These are phyloP conservation scores for Apiotrichum gracile DNA, from an alignment of 1,284 basidiomycete species.

Conservation along the genomic window DNA sequence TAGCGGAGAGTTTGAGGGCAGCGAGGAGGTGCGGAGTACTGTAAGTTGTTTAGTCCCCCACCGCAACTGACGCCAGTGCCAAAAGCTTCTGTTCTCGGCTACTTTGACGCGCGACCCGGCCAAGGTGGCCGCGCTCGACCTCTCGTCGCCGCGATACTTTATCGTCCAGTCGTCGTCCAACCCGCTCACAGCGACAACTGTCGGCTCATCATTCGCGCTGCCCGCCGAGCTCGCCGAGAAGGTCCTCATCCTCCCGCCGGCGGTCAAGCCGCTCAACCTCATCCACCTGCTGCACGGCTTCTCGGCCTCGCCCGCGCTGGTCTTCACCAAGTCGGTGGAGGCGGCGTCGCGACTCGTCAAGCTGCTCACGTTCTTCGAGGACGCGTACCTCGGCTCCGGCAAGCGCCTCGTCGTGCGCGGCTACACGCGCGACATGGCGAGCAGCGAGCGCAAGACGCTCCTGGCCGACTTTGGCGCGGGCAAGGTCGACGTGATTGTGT, in stretches of 20 bases:
- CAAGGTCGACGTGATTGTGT: constrained; percentile 85
- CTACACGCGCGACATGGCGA: too few species aligned
- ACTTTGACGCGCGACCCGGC: constrained; percentile 91
- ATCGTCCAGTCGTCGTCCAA: constrained; percentile 58
- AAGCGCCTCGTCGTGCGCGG: constrained; percentile 49
- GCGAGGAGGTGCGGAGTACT: constrained; percentile 2
- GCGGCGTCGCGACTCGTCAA: constrained; percentile 75
- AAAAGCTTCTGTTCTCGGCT: constrained; percentile 94
- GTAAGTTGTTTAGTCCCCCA: constrained; percentile 18
- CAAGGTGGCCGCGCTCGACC: constrained; percentile 75
- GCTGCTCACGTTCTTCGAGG: constrained; percentile 77
- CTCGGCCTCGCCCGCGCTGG: constrained; percentile 55
- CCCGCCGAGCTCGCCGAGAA: constrained; percentile 73
- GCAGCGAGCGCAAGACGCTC: constrained; percentile 50
- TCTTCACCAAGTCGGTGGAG: constrained; percentile 95
- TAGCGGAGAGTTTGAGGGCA: constrained; percentile 20
- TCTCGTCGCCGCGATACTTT: constrained; percentile 80
- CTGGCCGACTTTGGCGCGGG: constrained; percentile 74
- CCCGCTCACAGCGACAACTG: constrained; percentile 34
- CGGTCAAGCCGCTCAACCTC: constrained; percentile 81
- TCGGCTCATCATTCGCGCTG: constrained; percentile 67
- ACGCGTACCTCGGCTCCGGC: constrained; percentile 50
- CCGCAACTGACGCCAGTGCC: constrained; percentile 56
- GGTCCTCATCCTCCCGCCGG: constrained; percentile 73
- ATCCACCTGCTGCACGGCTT: constrained; percentile 69